Evolutionary conservation across 2,329 filamentous ascomycete genomes (phyloP), one percentile per base, ranked within the genome.

Genomic region (Aphanocladium album): DNA sequence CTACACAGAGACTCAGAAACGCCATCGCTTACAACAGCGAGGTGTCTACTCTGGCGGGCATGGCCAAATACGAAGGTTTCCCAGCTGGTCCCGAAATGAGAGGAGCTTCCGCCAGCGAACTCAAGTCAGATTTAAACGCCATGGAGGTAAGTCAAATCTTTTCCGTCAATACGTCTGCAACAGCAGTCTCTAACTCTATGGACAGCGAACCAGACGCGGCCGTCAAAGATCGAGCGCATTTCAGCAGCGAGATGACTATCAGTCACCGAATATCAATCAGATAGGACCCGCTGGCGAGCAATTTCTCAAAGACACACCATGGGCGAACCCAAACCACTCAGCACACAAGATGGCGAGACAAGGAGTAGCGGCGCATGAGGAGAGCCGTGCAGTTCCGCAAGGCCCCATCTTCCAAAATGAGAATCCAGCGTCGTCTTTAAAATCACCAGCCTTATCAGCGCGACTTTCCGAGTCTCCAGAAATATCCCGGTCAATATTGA

Each of bases 21-120:
- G 93, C 96, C 67, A 84, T 92, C 54, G 89, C 93, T 51, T 98
- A 98, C 77, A 98, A 96, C 72, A 90, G 89, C 65, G 95, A 99
- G 72, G 93, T 99, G 5, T 96, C 93, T 0, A 86, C 97, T 30
- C 78, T 99, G 61, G 88, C 93, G 6, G 93, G 93, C 41, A 82
- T 98, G 56, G 93, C 93, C 39, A 98, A 97, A 76, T 93, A 97
- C 72, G 88, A 96, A 69, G 95, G 95, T 25, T 99, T 99, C 75
- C 95, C 95, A 39, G 93, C 93, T 35, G 95, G 93, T n/a, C 95
- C 95, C 21, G 83, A 90, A 37, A 88, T 99, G 75, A 81, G 81
- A 61, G 83, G 89, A 46, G 89, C 90, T 27, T 87, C 88, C 41
- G 74, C 83, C 23, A 79, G 83, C 12, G 91, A 97, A 69, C 76